Evolutionary conservation across 169 alveolate genomes (phyloP).

Genomic region (Cyclospora cayetanensis): DNA sequence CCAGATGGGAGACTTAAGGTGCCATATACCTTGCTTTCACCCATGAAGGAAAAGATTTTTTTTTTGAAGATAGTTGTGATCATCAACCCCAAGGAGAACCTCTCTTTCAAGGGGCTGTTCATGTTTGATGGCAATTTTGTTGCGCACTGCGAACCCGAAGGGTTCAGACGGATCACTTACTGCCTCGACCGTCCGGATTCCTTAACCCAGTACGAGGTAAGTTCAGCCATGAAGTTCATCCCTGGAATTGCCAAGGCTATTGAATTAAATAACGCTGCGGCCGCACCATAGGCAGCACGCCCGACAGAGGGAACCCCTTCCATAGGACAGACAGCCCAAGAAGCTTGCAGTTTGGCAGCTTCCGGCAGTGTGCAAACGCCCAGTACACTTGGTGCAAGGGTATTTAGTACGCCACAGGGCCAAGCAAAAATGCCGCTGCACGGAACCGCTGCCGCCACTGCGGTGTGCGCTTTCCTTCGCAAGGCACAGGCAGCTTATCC

Average conservation of each 20-base stretch:
- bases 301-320: too few species aligned
- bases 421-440: background rate
- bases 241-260: too few species aligned
- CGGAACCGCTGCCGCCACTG: background rate
- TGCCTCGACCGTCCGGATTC: constrained; percentile 91
- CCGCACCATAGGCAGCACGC: too few species aligned
- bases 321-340: too few species aligned
- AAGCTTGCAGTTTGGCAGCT: too few species aligned
- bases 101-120: background rate
- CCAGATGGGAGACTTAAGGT: constrained; percentile 67
- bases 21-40: constrained; percentile 64
- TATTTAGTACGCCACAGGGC: background rate
- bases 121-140: constrained; percentile 86
- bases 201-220: constrained; percentile 82
- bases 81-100: background rate
- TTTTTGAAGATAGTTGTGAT: background rate
- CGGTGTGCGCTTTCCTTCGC: too few species aligned
- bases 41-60: background rate
- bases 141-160: constrained; percentile 93
- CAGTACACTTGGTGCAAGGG: too few species aligned
- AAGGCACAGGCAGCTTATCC: background rate
- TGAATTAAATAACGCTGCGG: too few species aligned
- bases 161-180: constrained; percentile 88
- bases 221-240: too few species aligned
- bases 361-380: too few species aligned